Percentiles rank a stretch among this genome's conserved stretches.
These are phyloP conservation scores for Misopates orontium DNA, from an alignment of 257 asterid species.

Conservation along the genomic window DNA sequence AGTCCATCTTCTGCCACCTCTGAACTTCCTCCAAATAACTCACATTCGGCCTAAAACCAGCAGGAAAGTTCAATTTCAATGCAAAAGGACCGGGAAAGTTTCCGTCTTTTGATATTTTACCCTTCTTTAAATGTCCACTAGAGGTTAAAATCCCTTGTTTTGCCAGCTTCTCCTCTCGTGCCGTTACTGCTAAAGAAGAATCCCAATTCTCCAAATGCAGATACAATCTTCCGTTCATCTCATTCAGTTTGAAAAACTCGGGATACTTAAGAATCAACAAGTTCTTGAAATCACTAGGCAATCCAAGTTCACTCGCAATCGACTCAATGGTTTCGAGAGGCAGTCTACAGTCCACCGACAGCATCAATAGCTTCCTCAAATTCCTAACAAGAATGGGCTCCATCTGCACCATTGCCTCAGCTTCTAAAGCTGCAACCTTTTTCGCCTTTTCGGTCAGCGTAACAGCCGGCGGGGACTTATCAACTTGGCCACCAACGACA, in stretches of 20 bases:
- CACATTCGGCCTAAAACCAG: conserved; percentile 84
- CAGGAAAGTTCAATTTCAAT: conserved; percentile 65
- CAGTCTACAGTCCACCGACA: conserved; percentile 77
- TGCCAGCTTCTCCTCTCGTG: conserved; percentile 68
- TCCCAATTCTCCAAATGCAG: conserved; percentile 90
- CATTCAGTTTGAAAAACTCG: conserved; percentile 56
- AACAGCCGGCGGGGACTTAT: conserved; percentile 65
- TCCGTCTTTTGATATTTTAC: conserved; percentile 69
- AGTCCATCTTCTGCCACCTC: conserved; percentile 93
- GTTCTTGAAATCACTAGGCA: conserved; percentile 71
- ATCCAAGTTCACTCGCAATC: conserved; percentile 65
- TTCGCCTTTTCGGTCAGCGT: conserved; percentile 65
- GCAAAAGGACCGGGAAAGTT: conserved; percentile 73
- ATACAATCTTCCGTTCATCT: conserved; percentile 55
- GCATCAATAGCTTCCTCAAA: conserved; percentile 79
- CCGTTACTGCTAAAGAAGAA: conserved; percentile 78
- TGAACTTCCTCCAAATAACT: conserved; percentile 71
- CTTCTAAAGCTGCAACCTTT: conserved; percentile 62
- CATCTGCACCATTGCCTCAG: conserved; percentile 52
- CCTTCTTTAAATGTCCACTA: conserved; percentile 30
- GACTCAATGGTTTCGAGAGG: conserved; percentile 63
- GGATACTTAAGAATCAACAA: conserved; percentile 67
- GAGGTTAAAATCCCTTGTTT: conserved; percentile 24
- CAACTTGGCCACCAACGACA: conserved; percentile 49
- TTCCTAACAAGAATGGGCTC: conserved; percentile 78